Evolutionary conservation across 179 eudicot species (phyloP).

Genomic region (Silene noctiflora): DNA sequence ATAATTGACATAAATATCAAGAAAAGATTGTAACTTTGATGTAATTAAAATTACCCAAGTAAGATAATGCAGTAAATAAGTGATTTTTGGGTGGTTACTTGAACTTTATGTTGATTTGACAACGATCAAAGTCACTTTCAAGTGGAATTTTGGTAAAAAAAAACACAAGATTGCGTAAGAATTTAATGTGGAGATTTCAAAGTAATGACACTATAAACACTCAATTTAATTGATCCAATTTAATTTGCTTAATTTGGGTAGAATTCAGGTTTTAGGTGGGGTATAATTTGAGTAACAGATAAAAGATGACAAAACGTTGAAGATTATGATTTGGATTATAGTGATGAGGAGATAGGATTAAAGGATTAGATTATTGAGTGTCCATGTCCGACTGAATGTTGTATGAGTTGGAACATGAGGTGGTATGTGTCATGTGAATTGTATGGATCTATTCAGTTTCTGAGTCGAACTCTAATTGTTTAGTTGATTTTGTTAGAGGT

Average conservation of each 20-base stretch:
- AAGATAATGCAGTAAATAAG: constrained; percentile 2
- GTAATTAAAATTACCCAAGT: constrained; percentile 6
- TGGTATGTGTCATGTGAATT: too few species aligned
- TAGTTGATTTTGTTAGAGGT: too few species aligned
- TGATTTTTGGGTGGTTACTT: not conserved
- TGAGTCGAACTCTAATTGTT: too few species aligned
- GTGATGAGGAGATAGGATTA: constrained; percentile 9
- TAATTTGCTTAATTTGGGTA: too few species aligned
- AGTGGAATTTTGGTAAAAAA: not conserved
- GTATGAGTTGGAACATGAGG: too few species aligned
- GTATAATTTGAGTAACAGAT: not conserved
- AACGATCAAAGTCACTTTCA: constrained; percentile 15
- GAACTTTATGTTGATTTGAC: not conserved
- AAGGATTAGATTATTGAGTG: constrained; percentile 10
- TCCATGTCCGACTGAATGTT: not conserved
- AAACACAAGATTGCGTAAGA: not conserved
- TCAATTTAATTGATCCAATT: not conserved
- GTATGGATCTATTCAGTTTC: too few species aligned
- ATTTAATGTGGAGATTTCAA: not conserved
- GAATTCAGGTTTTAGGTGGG: too few species aligned
- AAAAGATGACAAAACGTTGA: not conserved
- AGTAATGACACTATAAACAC: too few species aligned
- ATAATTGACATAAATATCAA: not conserved
- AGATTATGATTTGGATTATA: constrained; percentile 9
- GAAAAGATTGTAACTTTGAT: constrained; percentile 10